Evolutionary conservation across 1,284 basidiomycete genomes (phyloP).

Genomic region (Cryptococcus hybrid): DNA sequence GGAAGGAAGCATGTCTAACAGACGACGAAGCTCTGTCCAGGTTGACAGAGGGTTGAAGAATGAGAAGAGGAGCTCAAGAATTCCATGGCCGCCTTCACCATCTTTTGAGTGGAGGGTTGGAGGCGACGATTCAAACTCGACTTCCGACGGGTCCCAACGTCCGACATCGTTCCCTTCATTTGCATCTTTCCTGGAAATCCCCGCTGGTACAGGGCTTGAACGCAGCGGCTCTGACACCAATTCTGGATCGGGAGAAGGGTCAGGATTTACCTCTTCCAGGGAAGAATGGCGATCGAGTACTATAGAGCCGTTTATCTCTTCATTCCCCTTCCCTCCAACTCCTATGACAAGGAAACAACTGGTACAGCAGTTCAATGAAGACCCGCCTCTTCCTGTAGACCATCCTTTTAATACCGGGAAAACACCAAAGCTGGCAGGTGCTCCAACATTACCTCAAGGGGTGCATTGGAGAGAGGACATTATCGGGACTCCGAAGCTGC

Average conservation of each 20-base stretch:
- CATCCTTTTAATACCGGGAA: neutral
- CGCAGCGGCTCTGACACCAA: neutral
- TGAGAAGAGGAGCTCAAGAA: neutral
- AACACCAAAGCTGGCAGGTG: too few species aligned
- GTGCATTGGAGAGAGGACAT: too few species aligned
- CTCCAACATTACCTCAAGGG: too few species aligned
- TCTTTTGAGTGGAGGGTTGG: too few species aligned
- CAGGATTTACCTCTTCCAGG: neutral
- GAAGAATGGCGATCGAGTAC: neutral
- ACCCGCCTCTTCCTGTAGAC: neutral
- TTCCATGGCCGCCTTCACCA: slow-evolving; percentile 1
- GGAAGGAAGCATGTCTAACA: neutral
- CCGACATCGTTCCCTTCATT: neutral
- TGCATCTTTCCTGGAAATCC: neutral
- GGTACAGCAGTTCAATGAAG: too few species aligned
- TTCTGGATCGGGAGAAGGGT: too few species aligned
- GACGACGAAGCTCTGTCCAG: neutral
- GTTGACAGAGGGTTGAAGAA: neutral
- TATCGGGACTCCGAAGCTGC: neutral
- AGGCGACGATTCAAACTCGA: neutral
- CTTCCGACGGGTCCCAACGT: neutral
- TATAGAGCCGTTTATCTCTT: neutral
- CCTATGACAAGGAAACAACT: too few species aligned
- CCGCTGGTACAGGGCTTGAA: neutral
- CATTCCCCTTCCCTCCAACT: neutral